Base-by-base conservation (phyloP, 495 filamentous ascomycete genomes). In the Hypoxylon intermedium region DNA sequence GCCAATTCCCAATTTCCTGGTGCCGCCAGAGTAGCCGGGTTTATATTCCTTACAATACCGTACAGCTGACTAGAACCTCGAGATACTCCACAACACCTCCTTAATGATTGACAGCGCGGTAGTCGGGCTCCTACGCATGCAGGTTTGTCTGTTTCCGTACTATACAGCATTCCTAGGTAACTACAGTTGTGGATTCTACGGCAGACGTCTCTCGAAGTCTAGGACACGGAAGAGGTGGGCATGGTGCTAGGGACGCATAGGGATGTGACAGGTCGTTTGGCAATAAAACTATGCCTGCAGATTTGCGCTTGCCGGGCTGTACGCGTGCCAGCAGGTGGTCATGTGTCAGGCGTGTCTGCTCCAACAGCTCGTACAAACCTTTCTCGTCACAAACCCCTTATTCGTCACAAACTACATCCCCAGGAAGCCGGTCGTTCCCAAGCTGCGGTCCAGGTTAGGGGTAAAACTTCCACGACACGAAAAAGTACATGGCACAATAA, bases 221-320 rank as follows among this genome's bases (percentile, higher is more conserved):
- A 15, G 31, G 9, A 6, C 12, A 49, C 19, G 18, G n/a, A 13
- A 4, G 12, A 20, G 26, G 42, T 57, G 48, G 20, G 34, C 19
- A 58, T 58, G 40, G 37, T 63, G 16, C 53, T 6, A 53, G 43
- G 30, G 55, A 31, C 38, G 49, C 38, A 45, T 55, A 55, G 24
- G n/a, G 31, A 63, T 65, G 50, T 65, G 61, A 65, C 51, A 65
- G 23, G 55, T 65, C 61, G 61, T 55, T 55, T 55, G 30, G 13
- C 38, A 45, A 50, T 54, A 28, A 45, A 49, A 51, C 47, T 48
- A 45, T 34, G 28, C 62, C 52, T 56, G 51, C 50, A 51, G 51
- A 28, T 38, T 56, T 51, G 18, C 38, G 45, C 46, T 51, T 38
- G 26, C 16, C 23, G 55, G 50, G 23, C 36, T 38, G 26, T 44